Percentiles rank a stretch among this genome's conserved stretches.
phyloP scores from a whole-genome alignment of 306 rosid genomes.

The Malus sieversii region DNA sequence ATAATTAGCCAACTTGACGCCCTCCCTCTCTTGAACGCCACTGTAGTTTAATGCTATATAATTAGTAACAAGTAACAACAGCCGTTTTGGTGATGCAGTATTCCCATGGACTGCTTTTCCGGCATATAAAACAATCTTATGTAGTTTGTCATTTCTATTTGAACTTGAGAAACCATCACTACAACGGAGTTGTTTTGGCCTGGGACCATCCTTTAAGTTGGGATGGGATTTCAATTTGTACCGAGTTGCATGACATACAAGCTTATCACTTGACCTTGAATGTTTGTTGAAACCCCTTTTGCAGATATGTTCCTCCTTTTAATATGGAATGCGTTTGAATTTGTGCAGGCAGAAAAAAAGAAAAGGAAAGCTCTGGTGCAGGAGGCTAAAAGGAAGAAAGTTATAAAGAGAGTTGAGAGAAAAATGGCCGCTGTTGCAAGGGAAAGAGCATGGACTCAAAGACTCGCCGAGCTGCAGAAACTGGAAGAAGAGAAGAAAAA shows the following conservation, averaged over 20 bases:
- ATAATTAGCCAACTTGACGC: too few species aligned
- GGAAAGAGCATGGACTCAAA: conserved; percentile 65
- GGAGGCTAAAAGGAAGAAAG: conserved; percentile 78
- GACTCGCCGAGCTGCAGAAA: conserved; percentile 59
- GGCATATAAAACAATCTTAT: background rate
- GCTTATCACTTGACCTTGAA: background rate
- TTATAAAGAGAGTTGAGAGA: conserved; percentile 61
- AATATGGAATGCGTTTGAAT: conserved; percentile 11
- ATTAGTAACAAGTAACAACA: too few species aligned
- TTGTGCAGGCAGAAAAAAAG: conserved; percentile 59
- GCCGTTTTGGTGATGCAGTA: too few species aligned
- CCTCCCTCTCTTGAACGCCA: too few species aligned
- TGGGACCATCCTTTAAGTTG: background rate
- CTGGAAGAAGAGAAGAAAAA: conserved; percentile 66
- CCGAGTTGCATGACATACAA: background rate
- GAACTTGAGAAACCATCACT: too few species aligned
- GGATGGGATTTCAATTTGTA: background rate
- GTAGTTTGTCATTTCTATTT: too few species aligned
- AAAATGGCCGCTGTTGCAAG: conserved; percentile 98
- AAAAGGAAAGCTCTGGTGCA: conserved; percentile 68
- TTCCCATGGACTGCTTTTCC: too few species aligned
- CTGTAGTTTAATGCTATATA: too few species aligned
- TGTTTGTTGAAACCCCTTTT: background rate
- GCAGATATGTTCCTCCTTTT: conserved; percentile 1
- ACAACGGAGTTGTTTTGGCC: background rate